Base-by-base conservation (phyloP, 1,284 basidiomycete genomes). In the Cerioporus squamosus region DNA sequence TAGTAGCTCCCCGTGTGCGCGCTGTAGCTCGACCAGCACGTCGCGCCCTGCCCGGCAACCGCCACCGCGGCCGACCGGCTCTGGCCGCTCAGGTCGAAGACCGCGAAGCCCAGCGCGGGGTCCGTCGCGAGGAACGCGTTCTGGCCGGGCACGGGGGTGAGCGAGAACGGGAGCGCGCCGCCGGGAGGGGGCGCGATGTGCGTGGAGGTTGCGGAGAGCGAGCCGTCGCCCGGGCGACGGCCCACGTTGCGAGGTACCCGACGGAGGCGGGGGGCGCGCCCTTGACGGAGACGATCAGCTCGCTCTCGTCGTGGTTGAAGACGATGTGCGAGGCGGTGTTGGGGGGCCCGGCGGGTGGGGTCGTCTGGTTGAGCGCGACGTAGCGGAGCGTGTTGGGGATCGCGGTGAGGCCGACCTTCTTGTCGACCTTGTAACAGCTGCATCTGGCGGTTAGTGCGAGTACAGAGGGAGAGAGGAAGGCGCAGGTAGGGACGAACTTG, bases 11-110 rank as follows among this genome's bases (percentile, higher is more conserved):
- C 78, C 1, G 79, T 81, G 69, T 76, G 72, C 43, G 66, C 65
- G 67, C 77, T 79, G 70, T 77, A 80, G 55, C 71, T 72, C 20
- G 76, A 76, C 81, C 81, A 83, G 72, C 81, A 82, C n/a, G 75
- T 79, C 33, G 79, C 81, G 17, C 53, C 61, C 69, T 82, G 80
- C 17, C 77, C 78, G 10, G 67, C 63, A 49, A 82, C 77, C 17
- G 71, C 55, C 5, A 75, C 67, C 17, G 70, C 73, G 22, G 74
- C 72, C 15, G 72, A 75, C 50, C 65, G 68, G 71, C 18, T 65
- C 49, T 46, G 51, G 47, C 57, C 54, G 47, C 56, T 61, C 48
- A 82, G 67, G 66, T 81, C 77, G 61, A 81, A 76, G 57, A 82
- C 74, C 55, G 77, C 77, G 62, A 77, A 78, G 20, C 81, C 81